Evolutionary conservation across 208 protist genomes (phyloP), one percentile per base, ranked within the genome.

Genomic region (Crithidia bombi): DNA sequence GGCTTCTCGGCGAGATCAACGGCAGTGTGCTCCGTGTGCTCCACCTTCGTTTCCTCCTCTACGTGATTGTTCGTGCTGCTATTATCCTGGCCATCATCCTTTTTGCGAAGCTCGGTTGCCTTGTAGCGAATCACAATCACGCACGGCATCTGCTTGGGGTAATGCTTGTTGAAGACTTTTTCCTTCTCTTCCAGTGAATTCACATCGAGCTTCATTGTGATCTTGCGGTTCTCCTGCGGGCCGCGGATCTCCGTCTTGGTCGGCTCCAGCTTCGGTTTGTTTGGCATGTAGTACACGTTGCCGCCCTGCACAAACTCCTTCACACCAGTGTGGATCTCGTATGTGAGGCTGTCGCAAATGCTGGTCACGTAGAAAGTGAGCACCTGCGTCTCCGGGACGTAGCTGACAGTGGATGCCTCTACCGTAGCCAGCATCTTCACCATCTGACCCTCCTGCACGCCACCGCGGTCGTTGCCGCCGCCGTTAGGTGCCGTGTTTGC

Each of bases 241-340:
- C 84, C 87, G 5, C 92, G 79, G 47, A 94, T 70, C 54, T 74
- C 71, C 23, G 82, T 92, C 56, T 86, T 87, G 12, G 78, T 83
- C 6, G 91, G 91, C 64, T 93, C 89, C 75, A 94, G 81, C 85
- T 96, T 96, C 30, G 91, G 89, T 56, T 92, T 92, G 76, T 96
- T 96, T 12, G 91, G 91, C 80, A 86, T 91, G 80, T 94, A 94
- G 44, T 73, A 83, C 25, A 93, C 89, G 30, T 57, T 75, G 38
- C 89, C 89, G 30, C 76, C 66, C 69, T 83, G 79, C 49, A 96
- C 86, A 28, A 81, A 87, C 79, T 91, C 85, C 80, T 92, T 93
- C 66, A 96, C 91, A n/a, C 87, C 91, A 3, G 87, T 94, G 81
- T 96, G 91, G 69, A 96, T 90, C 78, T 96, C 91, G 67, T 94